Percentiles rank a stretch among this genome's conserved stretches.
Conservation (phyloP, 169 alveolate species). For the Cryptosporidium baileyi region DNA sequence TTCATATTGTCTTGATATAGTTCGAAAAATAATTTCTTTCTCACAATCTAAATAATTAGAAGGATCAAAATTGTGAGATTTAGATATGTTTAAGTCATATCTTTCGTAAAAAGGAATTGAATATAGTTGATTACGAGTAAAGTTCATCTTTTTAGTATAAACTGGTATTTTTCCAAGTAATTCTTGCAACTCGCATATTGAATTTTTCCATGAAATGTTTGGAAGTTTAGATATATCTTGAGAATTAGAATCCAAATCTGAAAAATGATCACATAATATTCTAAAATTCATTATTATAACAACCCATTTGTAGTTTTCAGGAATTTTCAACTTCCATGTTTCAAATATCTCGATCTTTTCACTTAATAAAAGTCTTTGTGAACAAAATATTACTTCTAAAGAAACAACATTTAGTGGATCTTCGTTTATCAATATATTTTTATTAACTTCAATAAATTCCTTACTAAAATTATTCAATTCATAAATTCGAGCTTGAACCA, state of each 20-base stretch:
- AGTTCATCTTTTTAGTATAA: conserved; percentile 1
- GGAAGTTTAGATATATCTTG: background rate
- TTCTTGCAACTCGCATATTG: background rate
- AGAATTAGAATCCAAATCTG: background rate
- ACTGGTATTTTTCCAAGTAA: background rate
- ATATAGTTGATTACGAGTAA: conserved; percentile 1
- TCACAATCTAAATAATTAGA: background rate
- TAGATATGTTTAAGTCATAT: background rate
- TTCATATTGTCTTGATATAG: conserved; percentile 8
- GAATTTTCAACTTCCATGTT: conserved; percentile 23
- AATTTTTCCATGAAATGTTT: background rate
- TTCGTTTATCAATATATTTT: conserved; percentile 4
- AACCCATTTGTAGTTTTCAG: conserved; percentile 1
- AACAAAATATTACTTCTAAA: conserved; percentile 14
- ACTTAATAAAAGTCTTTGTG: background rate
- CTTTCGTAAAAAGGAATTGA: background rate
- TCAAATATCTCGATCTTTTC: conserved; percentile 16
- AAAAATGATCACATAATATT: conserved; percentile 26
- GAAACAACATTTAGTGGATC: conserved; percentile 30
- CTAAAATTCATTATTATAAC: background rate
- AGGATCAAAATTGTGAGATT: conserved; percentile 9
- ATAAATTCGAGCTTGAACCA: conserved; percentile 38
- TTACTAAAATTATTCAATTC: conserved; percentile 33
- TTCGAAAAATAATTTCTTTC: background rate
- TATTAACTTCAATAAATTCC: background rate